Base-by-base conservation (phyloP, 495 filamentous ascomycete genomes). In the Xylaria palmicola region DNA sequence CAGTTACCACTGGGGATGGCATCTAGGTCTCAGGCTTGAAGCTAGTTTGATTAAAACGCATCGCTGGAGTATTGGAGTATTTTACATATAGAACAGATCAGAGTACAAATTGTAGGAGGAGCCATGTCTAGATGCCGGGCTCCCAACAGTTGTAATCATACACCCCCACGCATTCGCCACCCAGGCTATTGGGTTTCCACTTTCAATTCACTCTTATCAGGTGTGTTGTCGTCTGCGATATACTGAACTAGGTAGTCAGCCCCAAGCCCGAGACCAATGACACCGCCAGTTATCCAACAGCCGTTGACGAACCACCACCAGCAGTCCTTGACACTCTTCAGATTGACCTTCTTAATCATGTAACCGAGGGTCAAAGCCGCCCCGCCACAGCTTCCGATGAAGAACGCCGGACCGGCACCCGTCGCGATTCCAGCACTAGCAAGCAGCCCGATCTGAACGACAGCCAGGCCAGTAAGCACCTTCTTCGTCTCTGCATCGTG, bases 221-320 rank as follows among this genome's bases (percentile, higher is more conserved):
- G 10, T 29, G n/a, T 19, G 10, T 13, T 29, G 2, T 52, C 47
- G 6, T 40, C 36, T 12, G 34, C 13, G 10, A 61, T 6, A 64
- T 82, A 83, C 44, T 65, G 66, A 5, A 81, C 41, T 15, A 81
- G 53, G 67, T 85, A 85, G 48, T 85, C 82, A 1, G 69, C 74
- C 1, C 70, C 79, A 50, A 85, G 66, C 0, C 82, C 82, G 10
- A 77, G 53, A 62, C 79, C 80, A 39, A 85, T 79, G 17, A 69
- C 74, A 24, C 82, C 81, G 9, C 82, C 82, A 10, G 82, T 85
- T 44, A 85, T 69, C 80, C 77, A 82, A 61, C 81, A 83, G 26
- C 82, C 82, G 53, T 85, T 84, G 41, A 83, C 79, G 61, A 98
- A 98, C 95, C 95, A 98, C 88, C 91, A 93, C 92, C 93, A 97